phyloP scores from a whole-genome alignment of 768 basidiomycete species.

The Lactifluus pinguis region DNA sequence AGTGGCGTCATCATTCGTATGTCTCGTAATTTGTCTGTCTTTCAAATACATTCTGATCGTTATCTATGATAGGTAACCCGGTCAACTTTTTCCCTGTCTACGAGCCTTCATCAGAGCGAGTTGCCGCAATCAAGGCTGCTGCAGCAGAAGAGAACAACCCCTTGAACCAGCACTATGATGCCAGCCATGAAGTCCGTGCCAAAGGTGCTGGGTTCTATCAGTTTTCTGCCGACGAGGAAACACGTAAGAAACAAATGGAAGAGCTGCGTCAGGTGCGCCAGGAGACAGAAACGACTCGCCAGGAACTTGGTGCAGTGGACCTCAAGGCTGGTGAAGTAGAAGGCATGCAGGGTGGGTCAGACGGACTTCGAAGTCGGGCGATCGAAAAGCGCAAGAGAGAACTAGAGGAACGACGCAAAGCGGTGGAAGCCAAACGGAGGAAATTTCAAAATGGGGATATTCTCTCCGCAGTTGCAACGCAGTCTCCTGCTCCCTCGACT shows the following conservation, averaged over 20 bases:
- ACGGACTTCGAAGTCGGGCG: conserved; percentile 38
- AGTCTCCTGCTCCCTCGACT: conserved; percentile 5
- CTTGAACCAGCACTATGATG: conserved; percentile 72
- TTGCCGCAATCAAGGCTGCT: conserved; percentile 64
- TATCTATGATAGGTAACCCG: conserved; percentile 52
- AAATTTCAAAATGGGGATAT: conserved; percentile 33
- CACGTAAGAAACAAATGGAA: conserved; percentile 72
- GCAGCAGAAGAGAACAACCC: conserved; percentile 65
- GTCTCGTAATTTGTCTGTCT: not conserved
- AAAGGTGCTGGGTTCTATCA: conserved; percentile 90
- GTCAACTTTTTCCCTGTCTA: conserved; percentile 83
- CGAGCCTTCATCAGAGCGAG: conserved; percentile 70
- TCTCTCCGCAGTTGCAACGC: conserved; percentile 1
- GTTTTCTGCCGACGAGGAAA: conserved; percentile 81
- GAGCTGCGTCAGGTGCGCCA: conserved; percentile 56
- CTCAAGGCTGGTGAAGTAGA: conserved; percentile 64
- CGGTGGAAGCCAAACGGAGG: conserved; percentile 59
- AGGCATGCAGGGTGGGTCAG: conserved; percentile 48
- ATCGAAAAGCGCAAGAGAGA: conserved; percentile 70
- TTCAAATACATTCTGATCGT: not conserved
- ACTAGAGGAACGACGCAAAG: conserved; percentile 50
- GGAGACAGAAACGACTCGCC: conserved; percentile 59
- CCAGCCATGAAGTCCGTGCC: conserved; percentile 70
- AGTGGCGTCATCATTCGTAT: conserved; percentile 18
- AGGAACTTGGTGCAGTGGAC: conserved; percentile 53